phyloP scores from a whole-genome alignment of 2,329 filamentous ascomycete species.

The Stachybotrys chartarum region DNA sequence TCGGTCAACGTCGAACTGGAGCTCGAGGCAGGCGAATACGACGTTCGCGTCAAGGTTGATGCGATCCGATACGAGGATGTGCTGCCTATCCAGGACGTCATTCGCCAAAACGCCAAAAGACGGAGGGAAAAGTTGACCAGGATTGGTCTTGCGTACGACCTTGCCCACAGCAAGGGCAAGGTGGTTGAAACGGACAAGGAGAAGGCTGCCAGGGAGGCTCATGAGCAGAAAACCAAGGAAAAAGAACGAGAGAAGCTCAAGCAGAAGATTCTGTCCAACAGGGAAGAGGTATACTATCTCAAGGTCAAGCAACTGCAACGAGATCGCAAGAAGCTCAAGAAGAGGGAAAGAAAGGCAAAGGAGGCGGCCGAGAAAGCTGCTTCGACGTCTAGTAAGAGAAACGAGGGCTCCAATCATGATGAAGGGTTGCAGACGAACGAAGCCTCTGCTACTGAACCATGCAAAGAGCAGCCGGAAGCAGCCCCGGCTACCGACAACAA shows the following conservation, averaged over 20 bases:
- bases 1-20: conserved; percentile 72
- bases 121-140: conserved; percentile 65
- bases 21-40: conserved; percentile 68
- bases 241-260: conserved; percentile 26
- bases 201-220: conserved; percentile 36
- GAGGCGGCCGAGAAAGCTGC: conserved; percentile 10
- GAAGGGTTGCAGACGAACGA: too few species aligned
- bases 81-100: conserved; percentile 55
- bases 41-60: conserved; percentile 67
- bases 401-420: too few species aligned
- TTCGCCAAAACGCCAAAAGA: conserved; percentile 55
- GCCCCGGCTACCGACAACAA: too few species aligned
- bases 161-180: conserved; percentile 60
- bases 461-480: too few species aligned
- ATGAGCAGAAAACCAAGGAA: conserved; percentile 33
- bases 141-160: conserved; percentile 63
- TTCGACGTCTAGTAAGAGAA: too few species aligned
- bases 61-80: conserved; percentile 50
- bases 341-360: conserved; percentile 79
- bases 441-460: too few species aligned
- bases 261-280: conserved; percentile 34
- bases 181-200: conserved; percentile 41
- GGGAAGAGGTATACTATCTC: conserved; percentile 27
- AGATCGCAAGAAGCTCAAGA: conserved; percentile 21
- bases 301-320: conserved; percentile 29